Base-by-base conservation (phyloP, 352 stramenopile species). In the Discostella stelligera region DNA sequence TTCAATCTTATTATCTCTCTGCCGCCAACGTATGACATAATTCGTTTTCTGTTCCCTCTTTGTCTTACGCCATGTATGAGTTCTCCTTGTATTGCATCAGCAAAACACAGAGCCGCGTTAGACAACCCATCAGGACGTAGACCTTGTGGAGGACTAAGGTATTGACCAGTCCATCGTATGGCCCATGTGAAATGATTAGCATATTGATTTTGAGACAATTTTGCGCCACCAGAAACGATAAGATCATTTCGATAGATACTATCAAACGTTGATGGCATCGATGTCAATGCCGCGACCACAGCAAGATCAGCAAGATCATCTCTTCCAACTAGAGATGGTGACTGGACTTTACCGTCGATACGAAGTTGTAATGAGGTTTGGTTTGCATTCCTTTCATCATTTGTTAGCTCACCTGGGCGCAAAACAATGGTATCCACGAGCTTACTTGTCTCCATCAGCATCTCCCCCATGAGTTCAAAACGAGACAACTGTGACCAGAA, bases 391-490 rank as follows among this genome's bases (percentile, higher is more conserved):
- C 86, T 74, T 66, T 85, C 63, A 14, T 89, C 71, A 56, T 88
- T 79, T 0, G 84, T 79, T 56, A 91, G 50, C 59, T 90, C 83
- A 50, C 86, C 86, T 23, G 84, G 79, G 52, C 86, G 63, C n/a
- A 91, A 58, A 44, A 85, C 55, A 30, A 91, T 74, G 21, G 83
- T 89, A 68, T 91, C 86, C 5, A 91, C 46, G 32, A 89, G 66
- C 18, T 27, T 74, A 54, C 73, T 87, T 37, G 66, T 20, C 37
- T 85, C 71, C 52, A 91, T 67, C 2, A 90, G 14, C 44, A 71
- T 74, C 73, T 91, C 86, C 2, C 76, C 63, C 71, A 86, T 89
- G 59, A 84, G 70, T 54, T 91, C 78, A 69, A 86, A 90, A 39
- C 83, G 66, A 70, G 87, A 85, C 5, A 84, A 59, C 16, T 81